Conservation (phyloP, 371 early-diverging fungal species). For the Lichtheimia hyalospora region DNA sequence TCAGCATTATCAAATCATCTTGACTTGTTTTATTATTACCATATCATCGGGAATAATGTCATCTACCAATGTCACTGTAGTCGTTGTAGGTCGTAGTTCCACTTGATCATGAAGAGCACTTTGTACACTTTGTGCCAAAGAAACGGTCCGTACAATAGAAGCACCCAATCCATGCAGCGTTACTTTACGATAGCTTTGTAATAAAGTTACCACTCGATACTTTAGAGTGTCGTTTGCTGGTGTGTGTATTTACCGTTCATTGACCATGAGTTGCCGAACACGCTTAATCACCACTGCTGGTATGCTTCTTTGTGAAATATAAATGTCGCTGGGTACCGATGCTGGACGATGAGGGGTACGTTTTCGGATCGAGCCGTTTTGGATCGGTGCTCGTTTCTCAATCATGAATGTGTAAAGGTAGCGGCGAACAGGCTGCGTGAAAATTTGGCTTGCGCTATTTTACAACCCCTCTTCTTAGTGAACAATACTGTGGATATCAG, state of each 20-base stretch:
- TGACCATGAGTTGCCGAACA: slow-evolving; percentile 45
- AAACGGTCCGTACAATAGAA: slow-evolving; percentile 55
- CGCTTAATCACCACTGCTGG: slow-evolving; percentile 35
- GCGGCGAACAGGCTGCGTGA: no score
- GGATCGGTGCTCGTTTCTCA: no score
- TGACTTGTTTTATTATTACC: slow-evolving; percentile 14
- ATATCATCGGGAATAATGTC: slow-evolving; percentile 56
- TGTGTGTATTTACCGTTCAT: slow-evolving; percentile 29
- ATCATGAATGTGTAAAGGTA: no score
- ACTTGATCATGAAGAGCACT: slow-evolving; percentile 46
- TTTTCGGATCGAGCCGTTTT: slow-evolving; percentile 3
- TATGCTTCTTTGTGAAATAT: slow-evolving; percentile 54
- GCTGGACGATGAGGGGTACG: slow-evolving; percentile 14
- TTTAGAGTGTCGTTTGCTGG: not conserved
- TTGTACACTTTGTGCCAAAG: slow-evolving; percentile 53
- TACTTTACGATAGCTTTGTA: slow-evolving; percentile 34
- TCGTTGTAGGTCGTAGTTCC: slow-evolving; percentile 45
- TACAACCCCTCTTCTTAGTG: no score
- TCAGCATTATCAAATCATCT: not conserved
- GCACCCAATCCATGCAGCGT: slow-evolving; percentile 77
- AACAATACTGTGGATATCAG: no score
- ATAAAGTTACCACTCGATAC: no score
- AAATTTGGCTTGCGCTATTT: no score
- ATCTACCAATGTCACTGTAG: slow-evolving; percentile 52
- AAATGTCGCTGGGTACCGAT: slow-evolving; percentile 47